These are phyloP conservation scores for Omphalea diandra DNA, from an alignment of 441 rosid species.

Conservation along the genomic window DNA sequence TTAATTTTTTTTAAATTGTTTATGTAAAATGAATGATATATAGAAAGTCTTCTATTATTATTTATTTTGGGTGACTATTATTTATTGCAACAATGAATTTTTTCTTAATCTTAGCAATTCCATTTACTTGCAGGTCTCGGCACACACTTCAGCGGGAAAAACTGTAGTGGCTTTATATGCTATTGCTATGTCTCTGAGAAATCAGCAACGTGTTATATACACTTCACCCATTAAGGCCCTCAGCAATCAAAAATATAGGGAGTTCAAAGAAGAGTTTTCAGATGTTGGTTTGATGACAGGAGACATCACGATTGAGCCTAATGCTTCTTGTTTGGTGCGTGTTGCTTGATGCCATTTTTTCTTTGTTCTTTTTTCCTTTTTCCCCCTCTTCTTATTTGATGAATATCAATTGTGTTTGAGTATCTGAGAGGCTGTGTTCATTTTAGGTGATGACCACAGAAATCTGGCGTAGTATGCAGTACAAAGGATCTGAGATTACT, in stretches of 20 bases:
- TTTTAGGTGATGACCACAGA: conserved; percentile 97
- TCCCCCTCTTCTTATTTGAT: no score
- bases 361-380: no score
- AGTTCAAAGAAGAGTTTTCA: conserved; percentile 94
- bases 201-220: conserved; percentile 87
- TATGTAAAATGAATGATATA: no score
- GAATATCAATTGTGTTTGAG: conserved; percentile 17
- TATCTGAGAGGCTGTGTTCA: conserved; percentile 24
- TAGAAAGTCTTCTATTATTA: background rate
- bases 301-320: conserved; percentile 94
- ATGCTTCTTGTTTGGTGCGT: conserved; percentile 88
- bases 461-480: conserved; percentile 99
- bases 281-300: conserved; percentile 99
- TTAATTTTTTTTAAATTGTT: no score
- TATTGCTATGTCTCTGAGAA: conserved; percentile 87
- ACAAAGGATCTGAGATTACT: conserved; percentile 88
- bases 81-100: background rate
- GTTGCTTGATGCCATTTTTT: background rate
- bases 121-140: conserved; percentile 62
- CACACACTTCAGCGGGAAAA: conserved; percentile 99
- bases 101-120: background rate
- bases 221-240: conserved; percentile 98
- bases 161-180: conserved; percentile 96
- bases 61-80: background rate
- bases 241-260: conserved; percentile 94